Evolutionary conservation across 495 filamentous ascomycete genomes (phyloP).

Genomic region (Penicillium flavigenum): DNA sequence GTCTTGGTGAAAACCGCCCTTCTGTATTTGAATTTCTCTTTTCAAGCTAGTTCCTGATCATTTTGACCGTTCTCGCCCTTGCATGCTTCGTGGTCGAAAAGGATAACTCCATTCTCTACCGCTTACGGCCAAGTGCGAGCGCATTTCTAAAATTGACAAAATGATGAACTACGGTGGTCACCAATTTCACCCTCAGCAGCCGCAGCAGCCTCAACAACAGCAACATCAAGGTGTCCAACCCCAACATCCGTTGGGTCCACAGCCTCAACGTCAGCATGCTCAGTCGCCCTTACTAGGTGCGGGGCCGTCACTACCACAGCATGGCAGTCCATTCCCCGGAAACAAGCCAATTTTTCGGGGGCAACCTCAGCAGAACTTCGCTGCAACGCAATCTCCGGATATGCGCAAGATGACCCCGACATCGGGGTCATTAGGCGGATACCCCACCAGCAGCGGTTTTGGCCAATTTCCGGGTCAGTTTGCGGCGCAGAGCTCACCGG

Average conservation of each 20-base stretch:
- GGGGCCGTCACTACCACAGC: slow-evolving; percentile 30
- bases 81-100: slow-evolving; percentile 20
- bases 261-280: slow-evolving; percentile 28
- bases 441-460: slow-evolving; percentile 33
- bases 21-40: slow-evolving; percentile 6
- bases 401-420: slow-evolving; percentile 42
- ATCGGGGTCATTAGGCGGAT: slow-evolving; percentile 36
- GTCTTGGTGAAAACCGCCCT: slow-evolving; percentile 5
- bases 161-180: slow-evolving; percentile 40
- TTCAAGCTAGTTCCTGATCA: background rate
- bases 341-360: slow-evolving; percentile 32
- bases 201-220: slow-evolving; percentile 28
- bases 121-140: slow-evolving; percentile 22
- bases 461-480: slow-evolving; percentile 37
- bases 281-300: slow-evolving; percentile 37
- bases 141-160: slow-evolving; percentile 19
- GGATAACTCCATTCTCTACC: slow-evolving; percentile 18
- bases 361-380: slow-evolving; percentile 33
- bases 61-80: slow-evolving; percentile 18
- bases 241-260: slow-evolving; percentile 21
- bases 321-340: slow-evolving; percentile 28
- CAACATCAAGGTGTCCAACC: slow-evolving; percentile 26
- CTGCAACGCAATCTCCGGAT: slow-evolving; percentile 36
- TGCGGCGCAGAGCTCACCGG: slow-evolving; percentile 34
- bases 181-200: slow-evolving; percentile 32